phyloP scores from a whole-genome alignment of 2,329 filamentous ascomycete species.

The Dactylellina cionopaga region DNA sequence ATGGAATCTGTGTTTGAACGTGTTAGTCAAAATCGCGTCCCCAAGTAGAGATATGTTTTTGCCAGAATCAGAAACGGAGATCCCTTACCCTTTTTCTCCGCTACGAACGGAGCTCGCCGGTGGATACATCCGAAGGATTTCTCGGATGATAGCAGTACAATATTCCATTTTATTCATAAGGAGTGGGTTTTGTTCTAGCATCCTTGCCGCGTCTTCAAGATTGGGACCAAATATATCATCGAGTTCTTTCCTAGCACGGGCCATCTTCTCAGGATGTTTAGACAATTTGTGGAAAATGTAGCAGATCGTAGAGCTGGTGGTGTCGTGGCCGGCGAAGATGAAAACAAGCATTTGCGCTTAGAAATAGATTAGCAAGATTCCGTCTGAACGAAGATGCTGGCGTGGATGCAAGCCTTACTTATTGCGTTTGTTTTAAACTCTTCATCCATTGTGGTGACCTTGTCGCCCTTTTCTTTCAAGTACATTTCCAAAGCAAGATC shows the following conservation, averaged over 20 bases:
- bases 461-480: conserved; percentile 53
- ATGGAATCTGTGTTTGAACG: conserved; percentile 58
- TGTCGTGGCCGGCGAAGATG: conserved; percentile 62
- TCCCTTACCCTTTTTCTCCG: conserved; percentile 55
- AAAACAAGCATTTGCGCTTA: conserved; percentile 57
- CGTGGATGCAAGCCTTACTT: conserved; percentile 55
- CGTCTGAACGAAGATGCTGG: not conserved
- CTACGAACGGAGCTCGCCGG: conserved; percentile 63
- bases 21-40: too few species aligned
- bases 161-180: conserved; percentile 67
- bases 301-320: conserved; percentile 59
- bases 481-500: conserved; percentile 47
- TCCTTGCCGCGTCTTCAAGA: conserved; percentile 59
- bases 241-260: conserved; percentile 64
- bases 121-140: conserved; percentile 67
- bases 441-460: conserved; percentile 48
- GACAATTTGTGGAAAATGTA: conserved; percentile 62
- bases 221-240: conserved; percentile 65
- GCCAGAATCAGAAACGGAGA: not conserved
- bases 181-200: conserved; percentile 62
- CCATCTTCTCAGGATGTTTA: conserved; percentile 58
- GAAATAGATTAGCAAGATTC: not conserved
- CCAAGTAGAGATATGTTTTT: too few species aligned
- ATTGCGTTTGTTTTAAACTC: conserved; percentile 57
- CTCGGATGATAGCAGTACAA: conserved; percentile 66